These are phyloP conservation scores for Blastocystis sp. DNA, from an alignment of 352 stramenopile genomes.

Conservation along the genomic window DNA sequence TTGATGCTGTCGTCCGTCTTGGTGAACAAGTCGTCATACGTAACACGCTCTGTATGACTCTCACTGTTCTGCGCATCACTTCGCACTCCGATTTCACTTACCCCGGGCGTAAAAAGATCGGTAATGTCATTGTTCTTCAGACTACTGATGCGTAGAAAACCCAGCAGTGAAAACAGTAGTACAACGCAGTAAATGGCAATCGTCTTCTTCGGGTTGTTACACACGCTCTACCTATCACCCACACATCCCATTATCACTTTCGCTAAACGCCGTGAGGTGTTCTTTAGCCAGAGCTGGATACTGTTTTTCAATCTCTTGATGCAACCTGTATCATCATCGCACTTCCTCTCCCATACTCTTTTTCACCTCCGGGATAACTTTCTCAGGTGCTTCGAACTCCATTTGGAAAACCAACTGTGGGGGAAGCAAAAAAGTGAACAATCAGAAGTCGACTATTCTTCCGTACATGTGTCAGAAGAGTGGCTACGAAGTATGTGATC, in stretches of 20 bases:
- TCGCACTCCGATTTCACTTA: background rate
- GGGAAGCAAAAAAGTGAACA: too few relatives aligned
- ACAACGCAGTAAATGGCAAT: slow-evolving; percentile 45
- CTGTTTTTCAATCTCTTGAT: background rate
- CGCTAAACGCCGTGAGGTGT: background rate
- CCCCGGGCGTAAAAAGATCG: slow-evolving; percentile 12
- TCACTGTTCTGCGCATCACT: background rate
- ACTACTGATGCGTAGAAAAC: background rate
- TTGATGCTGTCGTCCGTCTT: background rate
- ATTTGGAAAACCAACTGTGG: too few relatives aligned
- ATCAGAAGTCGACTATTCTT: too few relatives aligned
- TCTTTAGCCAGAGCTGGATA: background rate
- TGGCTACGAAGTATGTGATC: too few relatives aligned
- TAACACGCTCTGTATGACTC: background rate
- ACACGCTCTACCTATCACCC: background rate
- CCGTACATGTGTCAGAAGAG: too few relatives aligned
- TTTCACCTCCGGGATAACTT: background rate
- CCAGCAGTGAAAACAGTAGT: background rate
- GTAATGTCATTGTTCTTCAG: slow-evolving; percentile 40
- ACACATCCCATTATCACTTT: background rate
- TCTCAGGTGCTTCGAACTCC: too few relatives aligned
- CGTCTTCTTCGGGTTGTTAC: slow-evolving; percentile 2
- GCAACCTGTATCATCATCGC: background rate
- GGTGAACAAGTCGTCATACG: background rate
- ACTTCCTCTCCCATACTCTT: background rate